These are phyloP conservation scores for Colletotrichum navitas DNA, from an alignment of 2,329 filamentous ascomycete genomes.

Conservation along the genomic window DNA sequence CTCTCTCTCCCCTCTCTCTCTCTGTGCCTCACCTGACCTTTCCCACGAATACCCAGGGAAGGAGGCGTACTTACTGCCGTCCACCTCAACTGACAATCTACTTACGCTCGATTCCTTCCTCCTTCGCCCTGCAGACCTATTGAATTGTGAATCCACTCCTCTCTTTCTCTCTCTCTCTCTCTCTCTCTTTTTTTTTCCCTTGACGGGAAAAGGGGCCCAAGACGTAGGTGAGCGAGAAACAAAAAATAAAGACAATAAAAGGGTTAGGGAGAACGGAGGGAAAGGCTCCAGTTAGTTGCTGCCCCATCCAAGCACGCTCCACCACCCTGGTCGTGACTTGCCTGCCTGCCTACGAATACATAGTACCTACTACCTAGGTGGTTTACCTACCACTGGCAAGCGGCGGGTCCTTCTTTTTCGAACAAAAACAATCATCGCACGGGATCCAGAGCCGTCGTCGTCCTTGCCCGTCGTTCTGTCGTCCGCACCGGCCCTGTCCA, in stretches of 20 bases:
- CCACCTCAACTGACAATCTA: constrained; percentile 2
- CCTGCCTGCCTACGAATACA: not conserved
- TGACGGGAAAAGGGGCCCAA: not conserved
- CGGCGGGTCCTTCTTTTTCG: constrained; percentile 36
- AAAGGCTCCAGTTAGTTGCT: constrained; percentile 28
- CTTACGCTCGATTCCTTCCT: constrained; percentile 12
- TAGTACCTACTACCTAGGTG: not conserved
- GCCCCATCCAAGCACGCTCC: constrained; percentile 33
- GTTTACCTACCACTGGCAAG: constrained; percentile 30
- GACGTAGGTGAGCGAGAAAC: not conserved
- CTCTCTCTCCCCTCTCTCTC: not conserved
- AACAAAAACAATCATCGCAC: constrained; percentile 40
- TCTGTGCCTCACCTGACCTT: not conserved
- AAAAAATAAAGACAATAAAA: not conserved
- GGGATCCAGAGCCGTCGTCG: not conserved
- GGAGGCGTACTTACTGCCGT: not conserved
- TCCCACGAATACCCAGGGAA: not conserved
- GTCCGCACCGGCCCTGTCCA: constrained; percentile 33
- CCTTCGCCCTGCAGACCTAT: constrained; percentile 8
- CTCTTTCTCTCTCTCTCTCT: not conserved
- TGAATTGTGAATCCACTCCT: constrained; percentile 20
- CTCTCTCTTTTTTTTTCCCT: not conserved
- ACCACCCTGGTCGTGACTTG: constrained; percentile 36
- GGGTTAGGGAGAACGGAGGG: constrained; percentile 3
- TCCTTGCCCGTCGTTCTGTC: constrained; percentile 7